Base-by-base conservation (phyloP, 169 alveolate genomes). In the Babesia ovis region DNA sequence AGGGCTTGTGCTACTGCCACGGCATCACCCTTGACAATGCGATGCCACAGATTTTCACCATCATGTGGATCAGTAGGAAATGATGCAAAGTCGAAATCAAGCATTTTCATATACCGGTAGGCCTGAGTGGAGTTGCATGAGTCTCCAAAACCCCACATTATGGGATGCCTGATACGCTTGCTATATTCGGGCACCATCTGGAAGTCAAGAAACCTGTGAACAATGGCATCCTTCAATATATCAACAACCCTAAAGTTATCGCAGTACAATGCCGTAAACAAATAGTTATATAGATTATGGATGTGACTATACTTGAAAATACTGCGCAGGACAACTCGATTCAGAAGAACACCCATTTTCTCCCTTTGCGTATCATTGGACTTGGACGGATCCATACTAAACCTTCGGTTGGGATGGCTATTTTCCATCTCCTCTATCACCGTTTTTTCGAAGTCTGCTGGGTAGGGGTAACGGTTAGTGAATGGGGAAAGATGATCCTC, bases 1-100 rank as follows among this genome's bases (percentile, higher is more conserved):
- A 88, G 34, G 22, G 72, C 14, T 39, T 83, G 82, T 20, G 75
- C 68, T 23, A 88, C 46, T 11, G 76, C 82, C 12, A 53, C 57
- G 25, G 79, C 80, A 31, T 74, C 77, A 16, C 86, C 84, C 69
- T 83, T 84, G 46, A 71, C 72, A 4, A 84, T 68, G 18, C 68
- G 71, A 54, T 88, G 93, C 74, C 86, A 88, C 23, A 88, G 68
- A 62, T 88, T 88, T 16, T 88, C 91, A 16, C 80, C 70, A 29
- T 51, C 79, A 45, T 69, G 66, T 0, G 91, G 91, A 39, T 88
- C 87, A 1, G 54, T 56, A 0, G 91, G 93, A 6, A 84, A 68
- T 1, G 31, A 46, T 8, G 51, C 46, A 50, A 88, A 79, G 51
- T 88, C 77, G 32, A 83, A 66, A 22, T 55, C 56, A 41, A 84